A percentile compares a stretch with the other conserved stretches of the same genome.
phyloP scores from a whole-genome alignment of 331 rosid genomes.

The Quercus lobata region DNA sequence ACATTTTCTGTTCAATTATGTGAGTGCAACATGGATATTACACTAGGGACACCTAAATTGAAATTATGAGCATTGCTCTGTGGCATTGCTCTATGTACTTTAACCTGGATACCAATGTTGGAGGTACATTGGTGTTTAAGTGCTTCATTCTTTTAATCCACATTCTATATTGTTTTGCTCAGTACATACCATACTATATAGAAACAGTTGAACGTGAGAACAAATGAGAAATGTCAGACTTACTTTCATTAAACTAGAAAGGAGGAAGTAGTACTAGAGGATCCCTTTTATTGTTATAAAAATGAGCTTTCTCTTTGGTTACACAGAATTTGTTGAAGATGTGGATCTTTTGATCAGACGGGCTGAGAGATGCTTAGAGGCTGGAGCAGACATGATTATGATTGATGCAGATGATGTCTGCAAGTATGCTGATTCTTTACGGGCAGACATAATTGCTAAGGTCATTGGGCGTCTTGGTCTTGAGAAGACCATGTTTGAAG shows the following conservation, averaged over 20 bases:
- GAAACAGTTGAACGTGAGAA: neutral
- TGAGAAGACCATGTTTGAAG: slow-evolving; percentile 93
- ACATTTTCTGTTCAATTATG: neutral
- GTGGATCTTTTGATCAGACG: slow-evolving; percentile 79
- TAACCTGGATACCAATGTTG: neutral
- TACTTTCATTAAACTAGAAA: neutral
- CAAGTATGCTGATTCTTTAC: slow-evolving; percentile 53
- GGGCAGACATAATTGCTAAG: slow-evolving; percentile 74
- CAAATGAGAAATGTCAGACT: neutral
- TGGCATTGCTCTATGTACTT: neutral
- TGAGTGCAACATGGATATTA: neutral
- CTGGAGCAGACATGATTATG: slow-evolving; percentile 95
- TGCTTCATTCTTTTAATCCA: neutral
- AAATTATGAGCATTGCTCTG: neutral
- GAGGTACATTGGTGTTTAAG: neutral
- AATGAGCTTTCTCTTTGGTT: neutral
- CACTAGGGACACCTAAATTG: neutral
- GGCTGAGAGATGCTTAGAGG: slow-evolving; percentile 95
- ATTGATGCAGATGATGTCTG: slow-evolving; percentile 77
- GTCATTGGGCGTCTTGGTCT: slow-evolving; percentile 89
- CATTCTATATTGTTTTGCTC: neutral
- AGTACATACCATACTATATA: neutral
- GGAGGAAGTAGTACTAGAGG: neutral
- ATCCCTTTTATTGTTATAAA: neutral
- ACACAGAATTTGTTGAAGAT: slow-evolving; percentile 75